A percentile compares a stretch with the other conserved stretches of the same genome.
Conservation (phyloP, 2,329 filamentous ascomycete genomes). For the Grosmannia huntii region DNA sequence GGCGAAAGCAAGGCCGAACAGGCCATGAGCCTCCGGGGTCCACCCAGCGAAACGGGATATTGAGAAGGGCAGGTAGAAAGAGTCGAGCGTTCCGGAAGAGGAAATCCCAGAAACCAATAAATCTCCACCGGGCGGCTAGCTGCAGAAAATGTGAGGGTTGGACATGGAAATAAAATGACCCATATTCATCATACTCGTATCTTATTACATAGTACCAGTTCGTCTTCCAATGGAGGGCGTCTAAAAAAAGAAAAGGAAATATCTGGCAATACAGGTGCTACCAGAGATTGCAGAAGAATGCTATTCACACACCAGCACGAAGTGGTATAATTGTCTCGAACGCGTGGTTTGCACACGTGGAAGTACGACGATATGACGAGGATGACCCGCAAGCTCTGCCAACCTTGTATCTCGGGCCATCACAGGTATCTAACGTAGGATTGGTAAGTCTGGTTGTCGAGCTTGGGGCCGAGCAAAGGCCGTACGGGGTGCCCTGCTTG, state of each 20-base stretch:
- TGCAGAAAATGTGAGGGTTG: background rate
- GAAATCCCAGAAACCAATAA: conserved; percentile 1
- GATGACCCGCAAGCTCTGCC: background rate
- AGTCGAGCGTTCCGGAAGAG: background rate
- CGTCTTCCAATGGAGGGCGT: too few species aligned
- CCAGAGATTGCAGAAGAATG: background rate
- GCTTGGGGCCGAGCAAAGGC: too few species aligned
- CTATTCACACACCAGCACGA: background rate
- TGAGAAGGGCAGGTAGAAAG: background rate
- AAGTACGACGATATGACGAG: background rate
- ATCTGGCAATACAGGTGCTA: background rate
- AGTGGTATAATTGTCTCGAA: too few species aligned
- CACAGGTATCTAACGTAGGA: background rate
- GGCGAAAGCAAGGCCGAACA: too few species aligned
- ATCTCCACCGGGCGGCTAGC: conserved; percentile 2
- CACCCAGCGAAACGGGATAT: background rate
- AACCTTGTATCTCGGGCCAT: background rate
- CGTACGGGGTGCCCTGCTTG: too few species aligned
- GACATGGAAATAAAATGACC: background rate
- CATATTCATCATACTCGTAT: background rate
- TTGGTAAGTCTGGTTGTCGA: background rate
- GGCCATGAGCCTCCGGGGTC: too few species aligned
- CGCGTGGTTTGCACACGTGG: background rate
- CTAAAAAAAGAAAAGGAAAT: background rate
- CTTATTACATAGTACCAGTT: too few species aligned